Conservation (phyloP, 495 filamentous ascomycete genomes). For the Aspergillus nanangensis region DNA sequence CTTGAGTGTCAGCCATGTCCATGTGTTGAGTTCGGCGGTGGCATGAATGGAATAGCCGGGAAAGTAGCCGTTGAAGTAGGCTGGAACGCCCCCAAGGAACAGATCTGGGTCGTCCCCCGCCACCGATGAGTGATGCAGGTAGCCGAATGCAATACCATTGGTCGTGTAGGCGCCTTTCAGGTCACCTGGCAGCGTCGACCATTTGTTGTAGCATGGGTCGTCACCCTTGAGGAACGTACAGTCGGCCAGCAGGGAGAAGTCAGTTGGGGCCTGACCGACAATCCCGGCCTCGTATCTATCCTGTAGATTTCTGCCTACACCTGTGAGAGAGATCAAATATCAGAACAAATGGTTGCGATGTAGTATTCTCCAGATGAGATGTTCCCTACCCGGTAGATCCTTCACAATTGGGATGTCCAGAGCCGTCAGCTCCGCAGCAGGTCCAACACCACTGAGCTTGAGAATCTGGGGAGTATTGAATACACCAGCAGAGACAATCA, state of each 20-base stretch:
- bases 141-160: slow-evolving; percentile 42
- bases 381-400: slow-evolving; percentile 55
- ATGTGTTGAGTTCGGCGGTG: slow-evolving; percentile 26
- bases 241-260: slow-evolving; percentile 41
- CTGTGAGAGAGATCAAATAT: too few species aligned
- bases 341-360: too few species aligned
- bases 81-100: slow-evolving; percentile 50
- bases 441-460: slow-evolving; percentile 62
- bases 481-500: slow-evolving; percentile 58
- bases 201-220: slow-evolving; percentile 48
- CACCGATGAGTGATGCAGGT: slow-evolving; percentile 40
- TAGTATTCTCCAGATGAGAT: too few species aligned
- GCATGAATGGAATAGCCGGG: slow-evolving; percentile 28
- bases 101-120: slow-evolving; percentile 42
- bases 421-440: slow-evolving; percentile 39
- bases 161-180: slow-evolving; percentile 48
- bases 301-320: slow-evolving; percentile 63
- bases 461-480: slow-evolving; percentile 64
- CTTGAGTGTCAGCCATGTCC: slow-evolving; percentile 52
- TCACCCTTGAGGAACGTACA: slow-evolving; percentile 42
- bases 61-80: slow-evolving; percentile 43
- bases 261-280: slow-evolving; percentile 36
- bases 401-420: slow-evolving; percentile 46
- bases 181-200: slow-evolving; percentile 33
- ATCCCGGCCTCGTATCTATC: slow-evolving; percentile 58